Evolutionary conservation across 768 basidiomycete species (phyloP).

Genomic region (Xerocomellus dryophilus): DNA sequence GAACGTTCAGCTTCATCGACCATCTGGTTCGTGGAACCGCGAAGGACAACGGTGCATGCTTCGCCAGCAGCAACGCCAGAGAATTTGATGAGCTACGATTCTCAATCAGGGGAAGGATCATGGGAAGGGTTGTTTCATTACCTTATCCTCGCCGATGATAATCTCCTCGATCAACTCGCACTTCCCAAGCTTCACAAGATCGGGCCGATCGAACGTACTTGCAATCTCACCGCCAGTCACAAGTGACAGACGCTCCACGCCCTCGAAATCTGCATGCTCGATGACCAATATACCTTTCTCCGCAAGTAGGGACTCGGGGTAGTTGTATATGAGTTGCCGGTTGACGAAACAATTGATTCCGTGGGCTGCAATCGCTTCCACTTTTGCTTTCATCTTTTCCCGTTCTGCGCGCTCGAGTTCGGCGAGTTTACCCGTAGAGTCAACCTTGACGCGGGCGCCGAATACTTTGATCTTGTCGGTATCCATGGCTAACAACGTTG

Average conservation of each 20-base stretch:
- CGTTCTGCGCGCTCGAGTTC: slow-evolving; percentile 96
- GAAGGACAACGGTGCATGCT: slow-evolving; percentile 96
- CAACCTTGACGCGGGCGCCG: slow-evolving; percentile 93
- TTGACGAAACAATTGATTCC: slow-evolving; percentile 98
- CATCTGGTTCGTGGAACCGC: slow-evolving; percentile 98
- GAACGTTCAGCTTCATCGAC: slow-evolving; percentile 98
- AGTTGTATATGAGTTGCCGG: slow-evolving; percentile 98
- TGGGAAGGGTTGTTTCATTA: slow-evolving; percentile 28
- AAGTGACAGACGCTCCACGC: slow-evolving; percentile 91
- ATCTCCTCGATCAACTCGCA: slow-evolving; percentile 98
- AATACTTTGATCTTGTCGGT: slow-evolving; percentile 99
- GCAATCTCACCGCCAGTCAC: slow-evolving; percentile 98
- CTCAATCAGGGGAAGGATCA: not conserved
- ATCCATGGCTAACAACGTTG: slow-evolving; percentile 77
- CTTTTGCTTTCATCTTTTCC: slow-evolving; percentile 99
- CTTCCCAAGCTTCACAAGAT: slow-evolving; percentile 85
- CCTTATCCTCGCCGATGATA: slow-evolving; percentile 99
- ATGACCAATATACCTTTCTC: slow-evolving; percentile 95
- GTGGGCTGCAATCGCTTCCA: slow-evolving; percentile 88
- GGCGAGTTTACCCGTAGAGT: slow-evolving; percentile 93
- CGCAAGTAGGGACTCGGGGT: slow-evolving; percentile 92
- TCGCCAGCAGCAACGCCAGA: slow-evolving; percentile 97
- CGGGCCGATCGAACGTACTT: slow-evolving; percentile 90
- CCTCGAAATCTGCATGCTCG: slow-evolving; percentile 99
- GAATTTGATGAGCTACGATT: slow-evolving; percentile 92